Evolutionary conservation across 129 eudicot species (phyloP).

Genomic region (Silybum marianum): DNA sequence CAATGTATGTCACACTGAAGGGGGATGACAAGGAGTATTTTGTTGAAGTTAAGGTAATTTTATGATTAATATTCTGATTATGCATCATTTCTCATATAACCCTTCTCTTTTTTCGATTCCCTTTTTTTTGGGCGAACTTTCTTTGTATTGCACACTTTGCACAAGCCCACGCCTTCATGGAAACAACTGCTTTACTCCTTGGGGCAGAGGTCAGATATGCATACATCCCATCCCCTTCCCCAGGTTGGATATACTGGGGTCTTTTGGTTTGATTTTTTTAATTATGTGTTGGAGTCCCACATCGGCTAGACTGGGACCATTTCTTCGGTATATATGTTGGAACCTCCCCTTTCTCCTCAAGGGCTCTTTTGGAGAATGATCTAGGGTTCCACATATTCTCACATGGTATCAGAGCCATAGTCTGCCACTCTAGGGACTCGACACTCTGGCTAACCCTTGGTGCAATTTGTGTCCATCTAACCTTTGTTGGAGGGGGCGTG

Average conservation of each 20-base stretch:
- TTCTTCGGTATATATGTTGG: too few species aligned
- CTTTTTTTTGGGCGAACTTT: neutral
- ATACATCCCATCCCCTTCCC: neutral
- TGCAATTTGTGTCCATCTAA: too few species aligned
- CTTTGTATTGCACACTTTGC: neutral
- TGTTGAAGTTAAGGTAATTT: constrained; percentile 63
- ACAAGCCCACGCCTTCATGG: neutral
- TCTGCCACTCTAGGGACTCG: too few species aligned
- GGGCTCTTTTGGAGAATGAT: too few species aligned
- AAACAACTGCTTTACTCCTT: neutral
- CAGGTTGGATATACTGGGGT: neutral
- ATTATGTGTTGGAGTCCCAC: neutral
- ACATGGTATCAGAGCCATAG: too few species aligned
- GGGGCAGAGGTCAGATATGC: neutral
- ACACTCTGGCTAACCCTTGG: too few species aligned
- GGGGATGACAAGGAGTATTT: constrained; percentile 81
- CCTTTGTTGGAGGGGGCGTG: too few species aligned
- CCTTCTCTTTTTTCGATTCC: neutral
- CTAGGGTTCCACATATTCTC: too few species aligned
- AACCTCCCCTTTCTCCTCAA: too few species aligned
- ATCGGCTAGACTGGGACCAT: too few species aligned
- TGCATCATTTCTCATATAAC: neutral
- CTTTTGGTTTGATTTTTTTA: neutral
- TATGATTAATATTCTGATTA: neutral
- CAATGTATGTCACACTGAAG: constrained; percentile 70